These are phyloP conservation scores for Neospora caninum DNA, from an alignment of 169 alveolate species.

Conservation along the genomic window DNA sequence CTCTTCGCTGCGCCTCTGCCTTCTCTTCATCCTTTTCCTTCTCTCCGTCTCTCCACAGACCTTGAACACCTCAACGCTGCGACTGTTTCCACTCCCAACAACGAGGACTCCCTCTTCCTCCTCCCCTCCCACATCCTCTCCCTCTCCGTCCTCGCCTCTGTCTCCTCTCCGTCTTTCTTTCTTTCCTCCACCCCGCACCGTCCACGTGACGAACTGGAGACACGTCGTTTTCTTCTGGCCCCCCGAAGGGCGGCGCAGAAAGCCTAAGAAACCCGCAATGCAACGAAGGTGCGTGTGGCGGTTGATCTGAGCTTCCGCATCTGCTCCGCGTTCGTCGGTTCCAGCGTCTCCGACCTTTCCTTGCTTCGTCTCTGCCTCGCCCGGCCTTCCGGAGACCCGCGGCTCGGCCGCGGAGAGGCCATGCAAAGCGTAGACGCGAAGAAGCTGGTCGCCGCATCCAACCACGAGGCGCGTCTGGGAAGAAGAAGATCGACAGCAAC, in stretches of 20 bases:
- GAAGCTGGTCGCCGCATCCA: conserved; percentile 47
- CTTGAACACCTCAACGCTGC: conserved; percentile 45
- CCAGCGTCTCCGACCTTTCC: neutral
- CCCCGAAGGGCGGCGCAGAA: neutral
- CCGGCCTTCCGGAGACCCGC: conserved; percentile 1
- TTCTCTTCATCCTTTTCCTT: neutral
- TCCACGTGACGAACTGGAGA: neutral
- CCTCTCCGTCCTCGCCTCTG: neutral
- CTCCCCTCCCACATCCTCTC: conserved; percentile 20
- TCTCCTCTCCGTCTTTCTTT: neutral
- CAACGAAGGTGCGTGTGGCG: neutral
- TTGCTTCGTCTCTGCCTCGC: neutral
- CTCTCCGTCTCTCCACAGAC: conserved; percentile 17
- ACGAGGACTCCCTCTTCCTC: conserved; percentile 47
- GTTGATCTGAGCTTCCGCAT: neutral
- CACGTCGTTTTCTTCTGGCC: conserved; percentile 2
- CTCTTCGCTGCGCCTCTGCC: neutral
- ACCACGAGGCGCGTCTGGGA: conserved; percentile 60
- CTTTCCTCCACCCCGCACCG: neutral
- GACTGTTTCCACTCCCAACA: conserved; percentile 35
- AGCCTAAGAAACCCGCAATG: neutral
- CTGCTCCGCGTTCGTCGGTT: neutral
- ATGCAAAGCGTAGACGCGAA: conserved; percentile 61
- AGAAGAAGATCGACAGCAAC: neutral
- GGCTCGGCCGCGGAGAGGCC: neutral